Base-by-base conservation (phyloP, 2,329 filamentous ascomycete genomes). In the Ophiognomonia clavigignenti-juglandacearum region DNA sequence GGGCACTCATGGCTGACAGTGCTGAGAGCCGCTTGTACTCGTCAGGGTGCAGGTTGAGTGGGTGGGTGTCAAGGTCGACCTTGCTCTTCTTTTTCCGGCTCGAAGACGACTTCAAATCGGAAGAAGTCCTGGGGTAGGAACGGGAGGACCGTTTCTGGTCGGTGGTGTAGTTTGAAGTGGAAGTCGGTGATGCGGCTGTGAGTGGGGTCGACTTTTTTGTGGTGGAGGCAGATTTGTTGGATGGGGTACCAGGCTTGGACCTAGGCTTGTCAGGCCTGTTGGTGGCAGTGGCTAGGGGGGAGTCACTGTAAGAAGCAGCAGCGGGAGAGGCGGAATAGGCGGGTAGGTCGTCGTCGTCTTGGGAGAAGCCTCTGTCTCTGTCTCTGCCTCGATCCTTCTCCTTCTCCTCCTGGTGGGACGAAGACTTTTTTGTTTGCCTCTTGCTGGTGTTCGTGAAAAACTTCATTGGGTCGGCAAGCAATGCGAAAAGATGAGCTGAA, bases 1-100 rank as follows among this genome's bases (percentile, higher is more conserved):
- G 72, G 54, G 74, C 73, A 58, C 70, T 82, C 77, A 80, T 77
- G 59, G 66, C 75, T 54, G 83, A 84, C 53, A 89, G 75, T 57
- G 76, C 77, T 40, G 85, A 88, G 48, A 87, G 69, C 53, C 88
- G 82, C 65, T 87, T 86, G 60, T 89, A 80, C 75, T 96, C 85
- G 71, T 96, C 90, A 39, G 90, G 90, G 2, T 86, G 89, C 19
- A 95, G 80, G 61, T 96, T 96, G 43, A 96, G 78, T 32, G 92
- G 92, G 66, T 96, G 91, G 3, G 82, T 85, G 63, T 92, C 80
- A 54, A 75, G 74, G 62, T 88, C 83, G 61, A 73, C 67, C 63
- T 80, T 80, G 57, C 68, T 69, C 63, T 80, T 80, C 57, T 68
- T 69, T 54, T 76, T 71, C 47, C 76, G 72, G 27, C 64, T 68